Evolutionary conservation across 2,329 filamentous ascomycete genomes (phyloP).

Genomic region (Cytospora piceicola): DNA sequence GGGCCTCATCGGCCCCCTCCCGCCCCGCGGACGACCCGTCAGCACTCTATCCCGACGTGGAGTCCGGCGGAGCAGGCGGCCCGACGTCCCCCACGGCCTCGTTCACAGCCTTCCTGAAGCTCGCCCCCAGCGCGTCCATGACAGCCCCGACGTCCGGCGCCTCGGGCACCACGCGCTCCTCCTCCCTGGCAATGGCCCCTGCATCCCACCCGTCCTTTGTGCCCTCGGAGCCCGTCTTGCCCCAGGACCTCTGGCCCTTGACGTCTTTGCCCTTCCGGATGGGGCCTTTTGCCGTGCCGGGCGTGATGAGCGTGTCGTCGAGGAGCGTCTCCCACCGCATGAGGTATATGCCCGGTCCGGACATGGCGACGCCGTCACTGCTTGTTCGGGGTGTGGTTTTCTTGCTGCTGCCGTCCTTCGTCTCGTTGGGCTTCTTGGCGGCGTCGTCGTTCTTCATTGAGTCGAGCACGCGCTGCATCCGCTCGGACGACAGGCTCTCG

Average conservation of each 20-base stretch:
- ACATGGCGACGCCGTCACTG: conserved; percentile 43
- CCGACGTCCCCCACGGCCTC: conserved; percentile 21
- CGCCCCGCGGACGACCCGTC: neutral
- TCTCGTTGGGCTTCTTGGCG: neutral
- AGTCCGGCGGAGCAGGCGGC: neutral
- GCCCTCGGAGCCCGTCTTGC: conserved; percentile 46
- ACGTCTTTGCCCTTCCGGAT: conserved; percentile 59
- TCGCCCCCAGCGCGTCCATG: conserved; percentile 22
- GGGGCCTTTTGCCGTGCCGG: conserved; percentile 54
- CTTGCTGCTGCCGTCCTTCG: conserved; percentile 8
- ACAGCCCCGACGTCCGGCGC: conserved; percentile 23
- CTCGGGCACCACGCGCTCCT: conserved; percentile 18
- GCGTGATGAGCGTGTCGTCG: conserved; percentile 71
- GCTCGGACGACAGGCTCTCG: conserved; percentile 54
- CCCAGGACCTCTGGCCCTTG: conserved; percentile 46
- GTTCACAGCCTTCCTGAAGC: conserved; percentile 21
- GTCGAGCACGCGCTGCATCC: conserved; percentile 36
- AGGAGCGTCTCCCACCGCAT: conserved; percentile 73
- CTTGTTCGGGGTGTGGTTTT: neutral
- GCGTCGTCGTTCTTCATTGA: neutral
- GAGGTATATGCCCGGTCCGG: conserved; percentile 73
- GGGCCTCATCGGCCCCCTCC: neutral
- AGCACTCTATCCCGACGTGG: neutral
- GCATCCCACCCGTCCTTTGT: conserved; percentile 31
- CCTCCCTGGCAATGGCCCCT: conserved; percentile 23